Evolutionary conservation across 345 rosid genomes (phyloP).

Genomic region (Kernera saxatilis): DNA sequence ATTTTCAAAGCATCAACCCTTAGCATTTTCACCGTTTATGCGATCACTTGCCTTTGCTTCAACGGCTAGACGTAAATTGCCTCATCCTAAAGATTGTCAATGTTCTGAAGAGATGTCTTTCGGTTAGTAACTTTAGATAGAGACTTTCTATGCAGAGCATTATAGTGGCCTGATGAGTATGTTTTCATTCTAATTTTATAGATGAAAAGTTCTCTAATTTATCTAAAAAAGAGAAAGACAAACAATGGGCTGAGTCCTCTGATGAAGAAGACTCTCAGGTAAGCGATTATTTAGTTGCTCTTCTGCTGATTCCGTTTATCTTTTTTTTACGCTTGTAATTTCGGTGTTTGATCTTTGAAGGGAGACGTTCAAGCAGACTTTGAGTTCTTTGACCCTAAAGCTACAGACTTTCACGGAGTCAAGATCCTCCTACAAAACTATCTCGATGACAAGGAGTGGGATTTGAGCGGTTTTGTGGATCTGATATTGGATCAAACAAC

Average conservation of each 20-base stretch:
- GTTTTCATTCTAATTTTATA: slow-evolving; percentile 1
- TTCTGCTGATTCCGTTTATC: background rate
- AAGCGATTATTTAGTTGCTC: background rate
- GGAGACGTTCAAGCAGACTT: slow-evolving; percentile 84
- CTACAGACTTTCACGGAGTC: slow-evolving; percentile 72
- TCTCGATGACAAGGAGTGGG: slow-evolving; percentile 69
- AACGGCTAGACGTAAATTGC: slow-evolving; percentile 31
- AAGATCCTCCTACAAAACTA: slow-evolving; percentile 60
- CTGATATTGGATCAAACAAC: slow-evolving; percentile 61
- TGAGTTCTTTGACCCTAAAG: slow-evolving; percentile 86
- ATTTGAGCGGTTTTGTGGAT: slow-evolving; percentile 72
- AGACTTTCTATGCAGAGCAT: background rate
- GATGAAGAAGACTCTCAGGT: slow-evolving; percentile 59
- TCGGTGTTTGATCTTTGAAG: slow-evolving; percentile 33
- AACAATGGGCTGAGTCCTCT: slow-evolving; percentile 36
- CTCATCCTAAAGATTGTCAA: slow-evolving; percentile 8
- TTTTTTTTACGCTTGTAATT: background rate
- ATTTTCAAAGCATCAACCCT: slow-evolving; percentile 36
- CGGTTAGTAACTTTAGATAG: slow-evolving; percentile 23
- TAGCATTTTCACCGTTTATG: slow-evolving; percentile 63
- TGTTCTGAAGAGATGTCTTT: slow-evolving; percentile 21
- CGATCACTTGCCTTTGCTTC: slow-evolving; percentile 55
- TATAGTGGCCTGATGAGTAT: slow-evolving; percentile 18
- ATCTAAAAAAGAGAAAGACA: slow-evolving; percentile 11
- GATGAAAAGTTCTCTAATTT: slow-evolving; percentile 13